Base-by-base conservation (phyloP, 768 basidiomycete species). In the Amanita thiersii region DNA sequence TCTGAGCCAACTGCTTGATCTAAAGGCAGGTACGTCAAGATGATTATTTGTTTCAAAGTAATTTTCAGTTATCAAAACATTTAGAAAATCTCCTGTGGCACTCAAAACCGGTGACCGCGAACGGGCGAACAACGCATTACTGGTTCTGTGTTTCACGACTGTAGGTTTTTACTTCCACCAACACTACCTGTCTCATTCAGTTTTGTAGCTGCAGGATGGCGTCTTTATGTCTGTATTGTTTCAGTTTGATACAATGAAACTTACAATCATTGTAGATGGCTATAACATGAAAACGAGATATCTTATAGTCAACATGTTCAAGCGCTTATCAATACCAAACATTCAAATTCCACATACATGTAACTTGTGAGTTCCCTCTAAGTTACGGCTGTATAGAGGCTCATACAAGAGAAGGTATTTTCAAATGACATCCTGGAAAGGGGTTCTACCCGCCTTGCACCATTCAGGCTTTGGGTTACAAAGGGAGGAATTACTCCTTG, bases 91-190 rank as follows among this genome's bases (percentile, higher is more conserved):
- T 34, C 9, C 9, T 25, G 10, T 14, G 25, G 15, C n/a, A 21
- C 30, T 14, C 40, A 15, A 6, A 21, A 15, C 21, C 21, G n/a
- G 3, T 40, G 17, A 30, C 28, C 14, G 24, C 12, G 15, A 2
- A 18, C 12, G 25, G 39, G 5, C 28, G n/a, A 8, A 25, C 53
- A 56, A 18, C 52, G 69, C 0, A 77, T 72, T 45, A 63, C 66
- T 5, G 58, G 65, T n/a, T 63, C 75, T 33, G 56, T 77, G 75
- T 77, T 47, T 47, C 74, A 59, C 21, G 8, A 17, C 43, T 21
- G 2, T 37, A 15, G 11, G 18, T 21, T 43, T 21, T 14, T 31
- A 21, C n/a, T 23, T n/a, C 18, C 37, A 1, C 30, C 9, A 8
- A 19, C 15, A 34, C 5, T 4, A 29, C 10, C n/a, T 10, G 19